Conservation (phyloP, 345 rosid genomes). For the Pistacia vera region DNA sequence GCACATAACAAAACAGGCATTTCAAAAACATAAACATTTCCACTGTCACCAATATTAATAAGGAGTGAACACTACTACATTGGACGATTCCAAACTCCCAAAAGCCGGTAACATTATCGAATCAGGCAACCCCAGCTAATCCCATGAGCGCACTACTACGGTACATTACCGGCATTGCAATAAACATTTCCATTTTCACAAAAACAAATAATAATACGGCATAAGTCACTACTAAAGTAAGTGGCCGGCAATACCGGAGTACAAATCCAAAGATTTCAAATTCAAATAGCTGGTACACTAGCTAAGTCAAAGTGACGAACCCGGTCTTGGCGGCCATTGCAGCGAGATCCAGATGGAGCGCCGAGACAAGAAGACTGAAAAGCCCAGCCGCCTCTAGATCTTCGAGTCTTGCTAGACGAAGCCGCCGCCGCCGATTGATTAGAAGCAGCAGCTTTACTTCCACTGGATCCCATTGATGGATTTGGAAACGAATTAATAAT, state of each 20-base stretch:
- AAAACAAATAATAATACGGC: neutral
- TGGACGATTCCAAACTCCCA: too few relatives aligned
- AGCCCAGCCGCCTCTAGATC: conserved; percentile 52
- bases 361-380: conserved; percentile 77
- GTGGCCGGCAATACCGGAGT: too few relatives aligned
- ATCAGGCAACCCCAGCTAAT: too few relatives aligned
- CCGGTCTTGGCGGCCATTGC: conserved; percentile 36
- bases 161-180: too few relatives aligned
- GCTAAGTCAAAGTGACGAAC: conserved; percentile 25
- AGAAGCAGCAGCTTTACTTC: conserved; percentile 58
- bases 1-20: neutral
- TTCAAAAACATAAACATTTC: neutral
- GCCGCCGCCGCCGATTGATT: conserved; percentile 29
- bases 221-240: too few relatives aligned
- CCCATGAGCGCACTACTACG: too few relatives aligned
- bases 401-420: conserved; percentile 39
- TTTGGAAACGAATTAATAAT: neutral
- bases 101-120: too few relatives aligned
- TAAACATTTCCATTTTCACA: neutral
- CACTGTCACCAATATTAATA: too few relatives aligned
- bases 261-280: too few relatives aligned
- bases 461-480: conserved; percentile 65
- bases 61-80: too few relatives aligned
- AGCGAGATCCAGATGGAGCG: conserved; percentile 59
- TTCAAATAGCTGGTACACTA: too few relatives aligned